Base-by-base conservation (phyloP, 1,139 yeast species). In the Debaryomyces singareniensis region DNA sequence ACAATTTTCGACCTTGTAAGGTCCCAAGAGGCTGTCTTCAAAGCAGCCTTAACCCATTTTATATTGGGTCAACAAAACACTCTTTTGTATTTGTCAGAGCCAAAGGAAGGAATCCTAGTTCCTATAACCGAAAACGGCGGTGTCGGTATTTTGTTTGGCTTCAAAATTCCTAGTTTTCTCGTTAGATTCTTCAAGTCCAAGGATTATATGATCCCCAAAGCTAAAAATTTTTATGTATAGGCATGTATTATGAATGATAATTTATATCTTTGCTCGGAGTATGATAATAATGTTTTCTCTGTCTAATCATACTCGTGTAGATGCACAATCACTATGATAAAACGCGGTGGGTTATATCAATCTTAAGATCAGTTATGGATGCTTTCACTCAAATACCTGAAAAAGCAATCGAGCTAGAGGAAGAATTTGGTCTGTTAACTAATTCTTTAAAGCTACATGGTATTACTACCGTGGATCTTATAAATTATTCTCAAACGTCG, bases 41-140 rank as follows among this genome's bases (percentile, higher is more conserved):
- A 38, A 11, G 32, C 43, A 15, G 32, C 39, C 9, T 29, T 53
- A 12, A 35, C 40, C 5, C 34, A 35, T 21, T 44, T 40, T 26
- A 37, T 54, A 4, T 47, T 49, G 27, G 31, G 30, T 16, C 29
- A 36, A 9, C 25, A 35, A 11, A 29, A 39, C 4, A 29, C 26
- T 4, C 37, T 47, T 15, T 41, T 37, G 24, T 29, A 44, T 5
- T 49, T 45, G 29, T 33, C 32, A 15, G 30, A 27, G 5, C 31
- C 36, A 4, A 29, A 29, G n/a, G 24, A 27, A 4, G 42, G 43
- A 1, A 29, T 45, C 9, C 10, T 58, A 1, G 51, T 60, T 9
- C 68, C 70, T 9, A 49, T 62, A 28, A 57, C 65, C 4, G 51
- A 46, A 36, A 38, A 45, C 3, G 65, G 65, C 14, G 70, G 69